These are phyloP conservation scores for Wickerhamiella azymoides DNA, from an alignment of 805 yeast genomes.

Conservation along the genomic window DNA sequence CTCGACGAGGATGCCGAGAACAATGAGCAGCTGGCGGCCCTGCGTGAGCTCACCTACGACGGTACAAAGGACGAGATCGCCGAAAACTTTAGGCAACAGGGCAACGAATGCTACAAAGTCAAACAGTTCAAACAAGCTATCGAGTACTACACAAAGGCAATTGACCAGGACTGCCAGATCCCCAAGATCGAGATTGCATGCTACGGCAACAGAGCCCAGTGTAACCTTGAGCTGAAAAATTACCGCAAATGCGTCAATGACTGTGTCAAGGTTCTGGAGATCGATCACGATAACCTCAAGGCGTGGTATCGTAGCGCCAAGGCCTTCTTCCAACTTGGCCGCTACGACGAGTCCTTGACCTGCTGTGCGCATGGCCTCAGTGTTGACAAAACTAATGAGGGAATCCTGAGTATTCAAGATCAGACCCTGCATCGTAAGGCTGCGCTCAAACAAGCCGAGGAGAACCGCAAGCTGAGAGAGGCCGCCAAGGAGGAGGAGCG, in stretches of 20 bases:
- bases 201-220: constrained; percentile 75
- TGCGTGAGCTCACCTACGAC: constrained; percentile 82
- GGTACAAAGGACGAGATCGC: constrained; percentile 94
- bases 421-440: constrained; percentile 30
- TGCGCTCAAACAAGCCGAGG: constrained; percentile 18
- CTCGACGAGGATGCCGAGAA: constrained; percentile 48
- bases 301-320: constrained; percentile 76
- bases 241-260: constrained; percentile 79
- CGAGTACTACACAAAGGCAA: constrained; percentile 64
- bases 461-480: constrained; percentile 22
- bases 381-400: constrained; percentile 44
- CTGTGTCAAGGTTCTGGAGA: constrained; percentile 51
- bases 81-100: constrained; percentile 77
- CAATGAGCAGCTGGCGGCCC: constrained; percentile 67
- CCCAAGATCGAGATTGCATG: constrained; percentile 35
- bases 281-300: constrained; percentile 54
- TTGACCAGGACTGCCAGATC: constrained; percentile 41
- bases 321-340: constrained; percentile 58
- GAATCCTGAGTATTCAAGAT: constrained; percentile 35
- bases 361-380: constrained; percentile 37
- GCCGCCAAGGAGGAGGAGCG: constrained; percentile 9
- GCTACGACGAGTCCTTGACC: constrained; percentile 56
- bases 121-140: constrained; percentile 67
- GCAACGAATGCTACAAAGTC: constrained; percentile 69
- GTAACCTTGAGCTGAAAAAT: constrained; percentile 73